phyloP scores from a whole-genome alignment of 2,329 filamentous ascomycete genomes.

The Ciborinia camelliae region DNA sequence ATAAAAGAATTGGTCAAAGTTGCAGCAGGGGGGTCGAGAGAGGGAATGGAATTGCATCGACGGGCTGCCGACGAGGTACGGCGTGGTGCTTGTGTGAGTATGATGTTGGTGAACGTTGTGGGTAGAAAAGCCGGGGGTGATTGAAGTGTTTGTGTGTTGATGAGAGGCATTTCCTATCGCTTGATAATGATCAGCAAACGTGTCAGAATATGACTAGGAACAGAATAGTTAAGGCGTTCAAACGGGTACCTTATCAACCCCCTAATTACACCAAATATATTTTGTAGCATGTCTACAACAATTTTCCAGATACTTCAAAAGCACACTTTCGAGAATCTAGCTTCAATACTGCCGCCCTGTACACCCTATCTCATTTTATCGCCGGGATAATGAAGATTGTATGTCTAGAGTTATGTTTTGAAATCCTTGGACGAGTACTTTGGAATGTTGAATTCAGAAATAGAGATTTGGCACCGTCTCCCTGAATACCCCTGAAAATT shows the following conservation, averaged over 20 bases:
- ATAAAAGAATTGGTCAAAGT: conserved; percentile 1
- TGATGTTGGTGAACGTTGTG: not conserved
- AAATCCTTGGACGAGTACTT: not conserved
- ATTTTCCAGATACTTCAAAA: not conserved
- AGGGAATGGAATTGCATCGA: not conserved
- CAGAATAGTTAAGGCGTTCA: too few relatives aligned
- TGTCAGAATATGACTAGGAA: not conserved
- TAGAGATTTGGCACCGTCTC: not conserved
- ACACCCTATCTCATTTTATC: not conserved
- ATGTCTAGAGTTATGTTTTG: not conserved
- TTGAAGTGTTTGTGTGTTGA: not conserved
- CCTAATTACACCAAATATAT: not conserved
- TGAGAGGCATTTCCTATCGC: too few relatives aligned
- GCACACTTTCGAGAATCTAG: not conserved
- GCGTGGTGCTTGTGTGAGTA: not conserved
- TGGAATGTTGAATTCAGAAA: not conserved
- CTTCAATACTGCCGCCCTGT: not conserved
- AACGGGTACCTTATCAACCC: not conserved
- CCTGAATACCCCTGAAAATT: not conserved
- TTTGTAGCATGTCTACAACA: not conserved
- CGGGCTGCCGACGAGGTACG: not conserved
- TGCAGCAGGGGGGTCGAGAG: not conserved
- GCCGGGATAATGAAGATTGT: not conserved
- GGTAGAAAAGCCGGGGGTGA: not conserved
- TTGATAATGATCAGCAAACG: too few relatives aligned